Percentiles rank a stretch among this genome's conserved stretches.
Conservation (phyloP, 345 rosid genomes). For the Firmiana major region DNA sequence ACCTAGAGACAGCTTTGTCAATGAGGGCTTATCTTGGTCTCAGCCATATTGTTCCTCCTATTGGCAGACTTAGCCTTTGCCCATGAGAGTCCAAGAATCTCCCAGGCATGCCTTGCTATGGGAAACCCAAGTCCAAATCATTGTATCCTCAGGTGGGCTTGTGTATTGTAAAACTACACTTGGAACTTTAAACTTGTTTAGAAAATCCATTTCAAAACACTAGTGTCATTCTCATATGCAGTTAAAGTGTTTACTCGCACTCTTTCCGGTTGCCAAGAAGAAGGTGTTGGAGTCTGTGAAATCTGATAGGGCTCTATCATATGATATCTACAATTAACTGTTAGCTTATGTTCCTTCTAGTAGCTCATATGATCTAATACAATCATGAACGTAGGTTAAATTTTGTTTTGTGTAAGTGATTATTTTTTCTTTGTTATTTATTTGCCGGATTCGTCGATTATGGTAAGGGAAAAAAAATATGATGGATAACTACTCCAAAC, state of each 20-base stretch:
- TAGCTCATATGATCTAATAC: too few species aligned
- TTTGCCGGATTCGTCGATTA: too few species aligned
- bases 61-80: neutral
- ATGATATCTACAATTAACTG: neutral
- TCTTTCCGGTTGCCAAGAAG: too few species aligned
- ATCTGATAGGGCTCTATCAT: too few species aligned
- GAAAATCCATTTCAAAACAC: neutral
- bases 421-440: too few species aligned
- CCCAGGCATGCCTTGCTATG: neutral
- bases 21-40: too few species aligned
- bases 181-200: neutral
- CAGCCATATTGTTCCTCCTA: too few species aligned
- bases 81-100: neutral
- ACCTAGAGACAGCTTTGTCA: too few species aligned
- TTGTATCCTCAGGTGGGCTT: neutral
- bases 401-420: too few species aligned
- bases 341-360: neutral
- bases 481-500: conserved; percentile 2
- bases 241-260: too few species aligned
- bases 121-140: neutral
- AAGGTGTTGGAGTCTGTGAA: too few species aligned
- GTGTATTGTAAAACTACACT: neutral
- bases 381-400: too few species aligned
- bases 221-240: neutral
- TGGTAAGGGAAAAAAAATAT: neutral